A percentile compares a stretch with the other conserved stretches of the same genome.
phyloP scores from a whole-genome alignment of 2,329 filamentous ascomycete species.

The Penicillium hordei region DNA sequence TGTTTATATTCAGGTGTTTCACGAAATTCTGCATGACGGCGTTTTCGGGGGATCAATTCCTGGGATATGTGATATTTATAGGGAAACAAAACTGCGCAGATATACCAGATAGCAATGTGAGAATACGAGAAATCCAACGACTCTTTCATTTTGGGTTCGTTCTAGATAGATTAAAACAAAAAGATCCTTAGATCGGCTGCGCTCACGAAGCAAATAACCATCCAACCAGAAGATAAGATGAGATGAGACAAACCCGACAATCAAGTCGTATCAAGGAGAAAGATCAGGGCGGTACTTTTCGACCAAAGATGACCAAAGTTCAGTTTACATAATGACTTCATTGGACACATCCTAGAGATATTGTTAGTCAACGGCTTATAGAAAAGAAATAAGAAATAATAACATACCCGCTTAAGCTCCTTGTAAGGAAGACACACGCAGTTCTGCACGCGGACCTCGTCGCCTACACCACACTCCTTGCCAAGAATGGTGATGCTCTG shows the following conservation, averaged over 20 bases:
- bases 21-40: background rate
- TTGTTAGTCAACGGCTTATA: slow-evolving; percentile 2
- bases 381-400: background rate
- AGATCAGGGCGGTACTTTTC: slow-evolving; percentile 20
- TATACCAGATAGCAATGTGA: background rate
- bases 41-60: slow-evolving; percentile 2
- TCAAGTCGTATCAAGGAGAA: slow-evolving; percentile 20
- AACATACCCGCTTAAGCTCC: slow-evolving; percentile 89
- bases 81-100: background rate
- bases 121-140: slow-evolving; percentile 4
- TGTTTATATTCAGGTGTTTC: background rate
- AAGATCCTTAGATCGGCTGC: slow-evolving; percentile 12
- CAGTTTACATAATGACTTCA: slow-evolving; percentile 81
- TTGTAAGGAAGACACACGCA: slow-evolving; percentile 97
- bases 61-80: slow-evolving; percentile 1
- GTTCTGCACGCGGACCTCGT: slow-evolving; percentile 95
- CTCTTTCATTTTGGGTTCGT: slow-evolving; percentile 12
- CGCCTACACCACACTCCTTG: slow-evolving; percentile 91
- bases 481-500: slow-evolving; percentile 97
- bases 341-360: slow-evolving; percentile 41
- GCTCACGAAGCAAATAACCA: slow-evolving; percentile 20
- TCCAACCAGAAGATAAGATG: slow-evolving; percentile 17
- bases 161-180: slow-evolving; percentile 15
- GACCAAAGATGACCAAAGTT: slow-evolving; percentile 13
- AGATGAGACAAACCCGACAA: slow-evolving; percentile 5